These are phyloP conservation scores for Daldinia eschscholtzii DNA, from an alignment of 2,329 filamentous ascomycete species.

Conservation along the genomic window DNA sequence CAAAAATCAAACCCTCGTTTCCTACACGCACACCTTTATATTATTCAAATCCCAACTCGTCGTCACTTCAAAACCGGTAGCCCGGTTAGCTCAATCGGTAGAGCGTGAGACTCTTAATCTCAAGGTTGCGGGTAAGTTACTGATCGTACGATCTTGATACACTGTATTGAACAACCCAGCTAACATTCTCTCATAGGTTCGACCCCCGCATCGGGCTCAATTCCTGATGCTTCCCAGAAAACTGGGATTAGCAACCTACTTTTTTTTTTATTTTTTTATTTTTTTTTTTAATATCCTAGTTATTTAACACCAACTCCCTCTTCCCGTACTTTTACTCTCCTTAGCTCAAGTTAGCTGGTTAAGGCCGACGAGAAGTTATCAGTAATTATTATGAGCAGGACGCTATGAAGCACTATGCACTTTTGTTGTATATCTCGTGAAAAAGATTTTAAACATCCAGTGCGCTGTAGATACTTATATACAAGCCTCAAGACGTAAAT, in stretches of 20 bases:
- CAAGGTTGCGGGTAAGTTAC: conserved; percentile 49
- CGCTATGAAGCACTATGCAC: no score
- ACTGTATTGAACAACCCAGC: neutral
- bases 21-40: neutral
- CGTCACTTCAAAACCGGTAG: conserved; percentile 36
- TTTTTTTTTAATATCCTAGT: neutral
- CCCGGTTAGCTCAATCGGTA: conserved; percentile 77
- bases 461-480: no score
- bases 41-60: neutral
- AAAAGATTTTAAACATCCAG: no score
- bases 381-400: no score
- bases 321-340: no score
- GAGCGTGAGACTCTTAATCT: conserved; percentile 77
- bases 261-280: neutral
- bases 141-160: neutral
- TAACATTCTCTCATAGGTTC: conserved; percentile 42
- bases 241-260: conserved; percentile 30
- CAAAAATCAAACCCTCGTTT: neutral
- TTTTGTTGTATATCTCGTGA: no score
- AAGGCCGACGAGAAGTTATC: no score
- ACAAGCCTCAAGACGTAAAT: neutral
- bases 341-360: no score
- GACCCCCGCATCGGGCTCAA: conserved; percentile 63
- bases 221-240: conserved; percentile 51
- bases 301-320: no score